Evolutionary conservation across 73 alveolate genomes (phyloP).

Genomic region (Uronychia binucleata): DNA sequence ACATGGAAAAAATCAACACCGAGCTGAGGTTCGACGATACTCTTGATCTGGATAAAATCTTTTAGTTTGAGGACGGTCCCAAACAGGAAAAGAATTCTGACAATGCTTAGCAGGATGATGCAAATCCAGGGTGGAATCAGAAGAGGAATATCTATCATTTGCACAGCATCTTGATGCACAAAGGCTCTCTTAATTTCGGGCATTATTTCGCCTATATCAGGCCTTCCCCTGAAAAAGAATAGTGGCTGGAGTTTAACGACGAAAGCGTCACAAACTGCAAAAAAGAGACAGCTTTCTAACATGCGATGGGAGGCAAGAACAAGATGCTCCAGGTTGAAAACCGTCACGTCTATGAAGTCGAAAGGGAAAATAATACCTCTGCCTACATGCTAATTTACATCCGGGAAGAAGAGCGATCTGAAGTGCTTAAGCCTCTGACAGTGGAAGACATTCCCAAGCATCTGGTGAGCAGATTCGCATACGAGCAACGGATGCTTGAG

Average conservation of each 20-base stretch:
- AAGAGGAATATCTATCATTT: neutral
- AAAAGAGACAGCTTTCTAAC: neutral
- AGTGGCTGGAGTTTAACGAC: constrained; percentile 71
- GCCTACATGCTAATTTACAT: constrained; percentile 81
- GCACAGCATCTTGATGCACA: constrained; percentile 25
- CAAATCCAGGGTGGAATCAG: neutral
- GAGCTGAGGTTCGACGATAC: neutral
- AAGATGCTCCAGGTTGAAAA: constrained; percentile 9
- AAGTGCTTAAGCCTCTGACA: constrained; percentile 7
- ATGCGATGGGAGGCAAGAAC: neutral
- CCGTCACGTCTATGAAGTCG: constrained; percentile 23
- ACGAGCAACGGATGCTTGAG: neutral
- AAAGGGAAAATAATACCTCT: constrained; percentile 27
- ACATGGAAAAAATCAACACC: neutral
- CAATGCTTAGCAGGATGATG: constrained; percentile 1
- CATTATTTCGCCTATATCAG: constrained; percentile 35
- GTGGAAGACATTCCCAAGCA: neutral
- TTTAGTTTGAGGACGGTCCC: neutral
- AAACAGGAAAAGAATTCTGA: no score
- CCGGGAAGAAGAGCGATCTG: constrained; percentile 68
- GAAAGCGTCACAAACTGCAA: constrained; percentile 16
- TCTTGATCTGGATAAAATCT: constrained; percentile 11
- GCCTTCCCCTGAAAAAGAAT: constrained; percentile 24
- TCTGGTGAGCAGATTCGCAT: neutral
- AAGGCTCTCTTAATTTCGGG: neutral